Evolutionary conservation across 2,329 filamentous ascomycete species (phyloP), one percentile per base, ranked within the genome.

Genomic region (Nannizzia gypsea): DNA sequence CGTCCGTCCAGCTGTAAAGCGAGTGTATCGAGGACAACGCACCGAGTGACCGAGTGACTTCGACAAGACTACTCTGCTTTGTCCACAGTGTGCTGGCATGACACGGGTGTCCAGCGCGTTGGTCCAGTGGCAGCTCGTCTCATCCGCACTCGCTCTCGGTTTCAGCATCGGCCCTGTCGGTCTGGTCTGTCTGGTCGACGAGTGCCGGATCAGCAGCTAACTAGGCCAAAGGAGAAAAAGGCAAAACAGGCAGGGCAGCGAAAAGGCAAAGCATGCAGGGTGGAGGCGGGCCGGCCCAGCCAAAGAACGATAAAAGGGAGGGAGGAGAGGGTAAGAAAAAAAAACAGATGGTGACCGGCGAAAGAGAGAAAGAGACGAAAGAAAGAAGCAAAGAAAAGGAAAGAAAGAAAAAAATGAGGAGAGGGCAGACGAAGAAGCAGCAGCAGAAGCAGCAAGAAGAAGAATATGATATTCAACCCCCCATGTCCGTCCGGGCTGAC

Each of bases 191-290:
- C 50, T 54, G 50, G 50, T 54, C n/a, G 50, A 54, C 6, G 34
- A 54, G 20, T 31, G 50, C 50, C 50, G 50, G 50, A 54, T 54
- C 50, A 54, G 50, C 50, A 54, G 50, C 50, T 54, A 54, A 54
- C 22, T 26, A 52, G 46, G 31, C 31, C 31, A 3, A 17, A 8
- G 38, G 38, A 17, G 38, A 17, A 42, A n/a, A 42, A 42, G 38
- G 38, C 38, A 42, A 42, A 17, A 17, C 44, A 9, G 11, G 44
- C 44, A 26, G 20, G 13, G 20, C 31, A 36, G n/a, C 31, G 3
- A 2, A 36, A 36, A 36, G 31, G 31, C 31, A 36, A 36, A 36
- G 31, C 31, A 36, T 54, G 48, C 48, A 54, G 31, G 26, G 50
- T 54, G 50, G 50, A 54, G 50, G 50, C 50, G 50, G 50, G 50